phyloP scores from a whole-genome alignment of 78 protist genomes.

The Guillardia theta region DNA sequence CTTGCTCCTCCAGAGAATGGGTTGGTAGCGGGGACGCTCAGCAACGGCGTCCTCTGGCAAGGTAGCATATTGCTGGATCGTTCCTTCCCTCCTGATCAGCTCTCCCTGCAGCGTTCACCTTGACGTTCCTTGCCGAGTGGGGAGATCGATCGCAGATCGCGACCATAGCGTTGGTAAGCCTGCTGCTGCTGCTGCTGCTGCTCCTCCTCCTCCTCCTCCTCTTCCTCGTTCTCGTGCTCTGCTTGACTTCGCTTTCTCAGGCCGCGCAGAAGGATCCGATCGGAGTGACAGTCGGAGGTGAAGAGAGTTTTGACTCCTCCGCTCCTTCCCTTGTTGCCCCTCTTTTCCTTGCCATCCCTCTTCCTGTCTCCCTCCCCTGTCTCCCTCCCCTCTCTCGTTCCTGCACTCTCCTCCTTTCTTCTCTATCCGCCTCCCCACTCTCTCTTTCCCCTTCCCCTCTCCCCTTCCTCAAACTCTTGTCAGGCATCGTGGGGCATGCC shows the following conservation, averaged over 20 bases:
- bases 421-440: too few species aligned
- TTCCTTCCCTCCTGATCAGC: too few species aligned
- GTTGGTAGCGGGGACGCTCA: neutral
- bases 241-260: neutral
- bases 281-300: slow-evolving; percentile 83
- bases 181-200: neutral
- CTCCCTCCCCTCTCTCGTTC: too few species aligned
- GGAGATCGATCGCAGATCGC: slow-evolving; percentile 87
- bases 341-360: too few species aligned
- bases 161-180: slow-evolving; percentile 51
- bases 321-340: too few species aligned
- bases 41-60: neutral
- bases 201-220: neutral
- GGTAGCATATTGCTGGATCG: too few species aligned
- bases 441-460: too few species aligned
- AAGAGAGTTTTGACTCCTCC: too few species aligned
- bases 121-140: slow-evolving; percentile 87
- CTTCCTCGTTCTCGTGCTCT: neutral
- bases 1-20: neutral
- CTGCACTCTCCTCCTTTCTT: neutral
- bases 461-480: neutral
- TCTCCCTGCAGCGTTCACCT: slow-evolving; percentile 60
- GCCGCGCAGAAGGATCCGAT: slow-evolving; percentile 57
- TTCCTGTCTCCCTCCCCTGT: too few species aligned
- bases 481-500: slow-evolving; percentile 73